A percentile compares a stretch with the other conserved stretches of the same genome.
These are phyloP conservation scores for Diaporthe eres DNA, from an alignment of 2,329 filamentous ascomycete species.

Conservation along the genomic window DNA sequence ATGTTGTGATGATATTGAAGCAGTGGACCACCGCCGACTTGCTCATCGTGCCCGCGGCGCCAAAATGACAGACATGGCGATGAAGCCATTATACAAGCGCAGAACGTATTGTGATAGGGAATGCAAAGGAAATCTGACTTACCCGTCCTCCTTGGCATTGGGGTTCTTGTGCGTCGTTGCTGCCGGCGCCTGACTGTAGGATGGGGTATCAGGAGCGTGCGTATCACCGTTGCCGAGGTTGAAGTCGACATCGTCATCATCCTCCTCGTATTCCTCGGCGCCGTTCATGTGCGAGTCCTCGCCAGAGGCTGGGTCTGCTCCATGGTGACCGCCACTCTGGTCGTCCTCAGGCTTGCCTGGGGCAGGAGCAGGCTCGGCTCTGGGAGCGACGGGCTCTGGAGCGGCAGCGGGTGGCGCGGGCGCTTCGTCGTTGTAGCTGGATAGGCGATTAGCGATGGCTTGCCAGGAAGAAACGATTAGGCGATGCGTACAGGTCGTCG, in stretches of 20 bases:
- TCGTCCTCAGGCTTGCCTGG: conserved; percentile 47
- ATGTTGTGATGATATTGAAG: neutral
- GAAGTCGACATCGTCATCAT: conserved; percentile 69
- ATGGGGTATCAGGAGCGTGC: conserved; percentile 47
- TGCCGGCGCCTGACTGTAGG: conserved; percentile 47
- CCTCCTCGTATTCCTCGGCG: conserved; percentile 56
- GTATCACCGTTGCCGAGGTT: conserved; percentile 60
- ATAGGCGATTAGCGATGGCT: conserved; percentile 37
- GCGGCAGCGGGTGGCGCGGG: conserved; percentile 51
- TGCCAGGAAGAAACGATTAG: too few relatives aligned
- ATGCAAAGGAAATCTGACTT: conserved; percentile 63
- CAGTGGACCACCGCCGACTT: conserved; percentile 4
- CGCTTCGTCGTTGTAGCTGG: conserved; percentile 77
- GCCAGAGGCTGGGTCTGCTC: conserved; percentile 40
- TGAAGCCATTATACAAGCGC: conserved; percentile 24
- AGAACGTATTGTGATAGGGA: conserved; percentile 1
- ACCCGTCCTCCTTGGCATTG: conserved; percentile 93
- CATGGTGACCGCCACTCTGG: conserved; percentile 43
- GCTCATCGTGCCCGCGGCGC: neutral
- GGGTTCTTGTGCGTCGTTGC: conserved; percentile 62
- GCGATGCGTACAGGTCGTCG: conserved; percentile 83
- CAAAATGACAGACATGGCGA: neutral
- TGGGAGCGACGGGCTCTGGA: conserved; percentile 46
- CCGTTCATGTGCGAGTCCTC: conserved; percentile 57
- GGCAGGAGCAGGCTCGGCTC: conserved; percentile 48